Conservation (phyloP, 352 stramenopile species). For the Phytophthora constricta region DNA sequence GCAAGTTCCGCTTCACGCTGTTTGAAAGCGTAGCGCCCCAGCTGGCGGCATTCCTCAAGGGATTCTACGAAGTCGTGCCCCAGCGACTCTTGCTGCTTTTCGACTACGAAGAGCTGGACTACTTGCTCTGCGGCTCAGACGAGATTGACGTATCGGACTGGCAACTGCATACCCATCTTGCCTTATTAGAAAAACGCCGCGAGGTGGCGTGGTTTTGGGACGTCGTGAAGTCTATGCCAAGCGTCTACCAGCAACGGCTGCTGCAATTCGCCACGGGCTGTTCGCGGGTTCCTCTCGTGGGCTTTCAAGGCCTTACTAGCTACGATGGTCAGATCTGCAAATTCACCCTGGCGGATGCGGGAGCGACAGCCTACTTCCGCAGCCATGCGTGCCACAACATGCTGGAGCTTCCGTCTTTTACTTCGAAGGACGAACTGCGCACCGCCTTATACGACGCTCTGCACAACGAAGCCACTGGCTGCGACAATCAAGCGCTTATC, state of each 20-base stretch:
- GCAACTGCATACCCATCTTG: slow-evolving; percentile 75
- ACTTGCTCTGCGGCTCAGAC: slow-evolving; percentile 94
- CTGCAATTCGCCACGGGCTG: slow-evolving; percentile 86
- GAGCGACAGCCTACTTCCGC: slow-evolving; percentile 37
- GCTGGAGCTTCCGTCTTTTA: slow-evolving; percentile 94
- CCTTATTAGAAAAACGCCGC: slow-evolving; percentile 34
- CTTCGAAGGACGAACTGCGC: slow-evolving; percentile 78
- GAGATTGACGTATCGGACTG: slow-evolving; percentile 95
- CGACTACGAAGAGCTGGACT: slow-evolving; percentile 96
- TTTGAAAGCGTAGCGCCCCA: slow-evolving; percentile 93
- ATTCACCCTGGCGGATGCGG: slow-evolving; percentile 57
- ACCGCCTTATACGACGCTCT: slow-evolving; percentile 54
- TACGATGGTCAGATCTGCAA: slow-evolving; percentile 72
- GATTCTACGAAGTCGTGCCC: slow-evolving; percentile 97
- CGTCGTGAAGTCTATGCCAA: slow-evolving; percentile 88
- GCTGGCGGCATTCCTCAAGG: slow-evolving; percentile 90
- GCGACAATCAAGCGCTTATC: slow-evolving; percentile 9
- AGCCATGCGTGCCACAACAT: slow-evolving; percentile 77
- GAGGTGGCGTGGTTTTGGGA: slow-evolving; percentile 56
- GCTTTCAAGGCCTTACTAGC: slow-evolving; percentile 70
- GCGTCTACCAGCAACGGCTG: slow-evolving; percentile 61
- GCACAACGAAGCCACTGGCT: slow-evolving; percentile 39
- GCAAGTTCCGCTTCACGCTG: slow-evolving; percentile 94
- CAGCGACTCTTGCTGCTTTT: slow-evolving; percentile 94
- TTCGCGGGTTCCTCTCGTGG: slow-evolving; percentile 67